Percentiles rank a stretch among this genome's conserved stretches.
These are phyloP conservation scores for Ceriops tagal DNA, from an alignment of 345 rosid genomes.

Conservation along the genomic window DNA sequence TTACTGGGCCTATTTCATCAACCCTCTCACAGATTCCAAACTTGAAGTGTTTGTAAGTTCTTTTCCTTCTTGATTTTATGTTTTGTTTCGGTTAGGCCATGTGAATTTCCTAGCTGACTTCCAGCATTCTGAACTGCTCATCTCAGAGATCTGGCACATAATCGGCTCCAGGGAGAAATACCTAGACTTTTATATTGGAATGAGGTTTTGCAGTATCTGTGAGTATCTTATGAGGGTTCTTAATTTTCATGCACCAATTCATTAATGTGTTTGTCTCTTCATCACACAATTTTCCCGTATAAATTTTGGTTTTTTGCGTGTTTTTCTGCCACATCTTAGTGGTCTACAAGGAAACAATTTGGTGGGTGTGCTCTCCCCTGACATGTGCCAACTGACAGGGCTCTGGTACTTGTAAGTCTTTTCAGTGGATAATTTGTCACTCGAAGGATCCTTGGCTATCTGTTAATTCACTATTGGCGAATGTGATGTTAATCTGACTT, in stretches of 20 bases:
- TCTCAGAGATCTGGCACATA: conserved; percentile 85
- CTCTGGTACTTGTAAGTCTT: conserved; percentile 96
- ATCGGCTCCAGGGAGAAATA: conserved; percentile 84
- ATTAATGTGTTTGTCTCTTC: background rate
- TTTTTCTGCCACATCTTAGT: conserved; percentile 25
- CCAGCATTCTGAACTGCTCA: background rate
- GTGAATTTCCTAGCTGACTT: background rate
- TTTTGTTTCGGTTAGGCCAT: background rate
- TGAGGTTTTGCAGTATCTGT: conserved; percentile 97
- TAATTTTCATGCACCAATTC: background rate
- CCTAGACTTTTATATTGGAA: conserved; percentile 99
- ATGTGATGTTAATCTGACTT: conserved; percentile 1
- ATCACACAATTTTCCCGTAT: background rate
- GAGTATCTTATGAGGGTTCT: conserved; percentile 28
- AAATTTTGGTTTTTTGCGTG: background rate
- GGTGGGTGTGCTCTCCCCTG: conserved; percentile 81
- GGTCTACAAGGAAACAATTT: conserved; percentile 92
- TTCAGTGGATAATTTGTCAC: background rate
- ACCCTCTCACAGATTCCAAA: conserved; percentile 93
- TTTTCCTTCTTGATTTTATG: background rate
- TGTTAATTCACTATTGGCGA: background rate
- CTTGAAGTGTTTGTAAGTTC: conserved; percentile 72
- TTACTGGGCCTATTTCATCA: conserved; percentile 87
- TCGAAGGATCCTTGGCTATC: background rate
- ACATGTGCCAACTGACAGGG: conserved; percentile 91